phyloP scores from a whole-genome alignment of 306 rosid genomes.

The Herpetospermum pedunculosum region DNA sequence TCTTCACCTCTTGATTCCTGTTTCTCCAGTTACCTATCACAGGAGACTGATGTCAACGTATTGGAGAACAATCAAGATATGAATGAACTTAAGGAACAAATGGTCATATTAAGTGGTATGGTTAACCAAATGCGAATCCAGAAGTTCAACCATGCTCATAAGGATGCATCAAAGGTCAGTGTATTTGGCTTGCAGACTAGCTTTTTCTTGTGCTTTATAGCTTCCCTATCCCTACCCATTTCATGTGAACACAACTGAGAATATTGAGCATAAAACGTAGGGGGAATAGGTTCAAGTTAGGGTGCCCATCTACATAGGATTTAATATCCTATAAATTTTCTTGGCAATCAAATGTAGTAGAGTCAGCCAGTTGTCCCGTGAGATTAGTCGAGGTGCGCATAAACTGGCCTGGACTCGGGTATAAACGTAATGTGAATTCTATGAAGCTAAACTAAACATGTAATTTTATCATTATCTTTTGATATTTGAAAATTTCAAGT shows the following conservation, averaged over 20 bases:
- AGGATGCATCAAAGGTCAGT: slow-evolving; percentile 46
- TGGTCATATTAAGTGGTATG: slow-evolving; percentile 34
- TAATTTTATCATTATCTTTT: neutral
- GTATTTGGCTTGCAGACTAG: slow-evolving; percentile 7
- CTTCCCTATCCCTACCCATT: neutral
- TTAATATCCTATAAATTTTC: too few relatives aligned
- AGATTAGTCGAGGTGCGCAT: too few relatives aligned
- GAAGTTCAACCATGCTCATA: slow-evolving; percentile 30
- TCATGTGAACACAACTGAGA: neutral
- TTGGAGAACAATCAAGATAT: slow-evolving; percentile 38
- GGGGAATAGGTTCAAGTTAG: too few relatives aligned
- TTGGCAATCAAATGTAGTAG: too few relatives aligned
- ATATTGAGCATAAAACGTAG: neutral
- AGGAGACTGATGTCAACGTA: slow-evolving; percentile 33
- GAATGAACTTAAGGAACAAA: slow-evolving; percentile 56
- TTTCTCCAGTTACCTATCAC: slow-evolving; percentile 35
- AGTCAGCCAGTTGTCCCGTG: too few relatives aligned
- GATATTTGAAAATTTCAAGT: slow-evolving; percentile 11
- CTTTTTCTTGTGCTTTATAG: neutral
- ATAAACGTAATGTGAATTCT: neutral
- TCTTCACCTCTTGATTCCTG: slow-evolving; percentile 7
- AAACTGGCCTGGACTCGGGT: too few relatives aligned
- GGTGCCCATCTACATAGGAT: too few relatives aligned
- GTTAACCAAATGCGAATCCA: slow-evolving; percentile 46
- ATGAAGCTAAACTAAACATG: neutral